Evolutionary conservation across 2,329 filamentous ascomycete species (phyloP).

Genomic region (Eutypella sp.): DNA sequence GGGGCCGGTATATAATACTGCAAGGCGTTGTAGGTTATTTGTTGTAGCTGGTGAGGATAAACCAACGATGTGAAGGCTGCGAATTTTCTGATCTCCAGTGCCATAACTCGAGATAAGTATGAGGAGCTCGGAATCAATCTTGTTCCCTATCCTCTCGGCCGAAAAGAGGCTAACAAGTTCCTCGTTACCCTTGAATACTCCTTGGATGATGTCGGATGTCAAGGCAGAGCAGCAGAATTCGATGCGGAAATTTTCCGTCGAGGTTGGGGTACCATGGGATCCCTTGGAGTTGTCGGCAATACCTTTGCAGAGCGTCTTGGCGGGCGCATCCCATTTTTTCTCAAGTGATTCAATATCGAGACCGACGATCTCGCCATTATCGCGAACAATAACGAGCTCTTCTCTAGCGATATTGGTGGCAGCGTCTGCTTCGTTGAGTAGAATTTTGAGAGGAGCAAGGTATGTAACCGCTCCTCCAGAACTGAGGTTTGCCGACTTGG

Average conservation of each 20-base stretch:
- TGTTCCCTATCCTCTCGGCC: conserved; percentile 38
- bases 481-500: conserved; percentile 38
- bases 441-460: conserved; percentile 31
- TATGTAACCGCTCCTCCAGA: conserved; percentile 37
- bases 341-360: conserved; percentile 52
- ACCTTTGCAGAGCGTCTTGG: conserved; percentile 38
- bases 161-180: conserved; percentile 49
- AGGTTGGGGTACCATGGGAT: conserved; percentile 4
- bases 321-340: conserved; percentile 42
- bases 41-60: conserved; percentile 12
- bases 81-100: conserved; percentile 18
- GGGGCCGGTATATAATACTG: conserved; percentile 25
- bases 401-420: conserved; percentile 10
- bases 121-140: conserved; percentile 48
- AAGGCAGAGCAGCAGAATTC: conserved; percentile 44
- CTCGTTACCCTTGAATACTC: conserved; percentile 50
- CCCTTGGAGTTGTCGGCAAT: conserved; percentile 19
- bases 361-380: conserved; percentile 56
- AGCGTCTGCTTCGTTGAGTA: conserved; percentile 20
- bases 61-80: conserved; percentile 25
- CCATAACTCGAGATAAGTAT: conserved; percentile 42
- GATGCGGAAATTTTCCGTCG: conserved; percentile 35
- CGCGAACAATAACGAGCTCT: conserved; percentile 50
- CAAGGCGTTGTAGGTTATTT: conserved; percentile 13
- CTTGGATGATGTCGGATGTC: conserved; percentile 45